Evolutionary conservation across 805 yeast species (phyloP).

Genomic region (Yarrowia keelungensis): DNA sequence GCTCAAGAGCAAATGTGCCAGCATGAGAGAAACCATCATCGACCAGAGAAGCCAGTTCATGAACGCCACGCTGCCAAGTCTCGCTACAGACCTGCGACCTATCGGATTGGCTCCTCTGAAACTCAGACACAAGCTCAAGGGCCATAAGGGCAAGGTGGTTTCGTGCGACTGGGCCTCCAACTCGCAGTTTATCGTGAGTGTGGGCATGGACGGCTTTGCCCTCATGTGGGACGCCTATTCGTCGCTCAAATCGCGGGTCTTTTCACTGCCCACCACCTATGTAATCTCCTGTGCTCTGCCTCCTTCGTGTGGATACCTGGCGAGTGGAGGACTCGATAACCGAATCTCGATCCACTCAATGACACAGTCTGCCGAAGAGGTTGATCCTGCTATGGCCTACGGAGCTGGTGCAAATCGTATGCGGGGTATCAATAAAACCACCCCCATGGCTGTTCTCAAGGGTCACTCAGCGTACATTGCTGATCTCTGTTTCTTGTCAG

Average conservation of each 20-base stretch:
- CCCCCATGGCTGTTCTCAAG: conserved; percentile 63
- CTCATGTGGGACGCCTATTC: conserved; percentile 82
- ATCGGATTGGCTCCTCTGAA: not conserved
- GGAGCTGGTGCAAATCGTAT: not conserved
- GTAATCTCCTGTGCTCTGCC: conserved; percentile 77
- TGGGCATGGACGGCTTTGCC: conserved; percentile 86
- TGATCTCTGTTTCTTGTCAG: conserved; percentile 69
- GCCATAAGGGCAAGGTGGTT: conserved; percentile 77
- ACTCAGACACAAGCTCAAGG: conserved; percentile 46
- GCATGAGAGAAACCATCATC: conserved; percentile 11
- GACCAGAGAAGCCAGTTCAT: conserved; percentile 6
- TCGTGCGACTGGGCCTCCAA: conserved; percentile 73
- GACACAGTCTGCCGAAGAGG: not conserved
- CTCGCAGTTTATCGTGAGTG: conserved; percentile 66
- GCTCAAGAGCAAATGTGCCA: conserved; percentile 2
- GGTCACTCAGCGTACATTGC: conserved; percentile 87
- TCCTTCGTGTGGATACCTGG: conserved; percentile 69
- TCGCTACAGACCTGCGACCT: conserved; percentile 10
- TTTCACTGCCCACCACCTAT: conserved; percentile 78
- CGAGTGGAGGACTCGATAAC: conserved; percentile 85
- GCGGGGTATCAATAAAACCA: conserved; percentile 44
- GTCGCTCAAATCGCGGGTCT: conserved; percentile 72
- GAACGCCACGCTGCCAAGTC: conserved; percentile 19
- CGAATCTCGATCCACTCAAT: conserved; percentile 45
- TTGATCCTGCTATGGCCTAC: conserved; percentile 3